These are phyloP conservation scores for Fusarium zealandicum DNA, from an alignment of 2,329 filamentous ascomycete genomes.

Conservation along the genomic window DNA sequence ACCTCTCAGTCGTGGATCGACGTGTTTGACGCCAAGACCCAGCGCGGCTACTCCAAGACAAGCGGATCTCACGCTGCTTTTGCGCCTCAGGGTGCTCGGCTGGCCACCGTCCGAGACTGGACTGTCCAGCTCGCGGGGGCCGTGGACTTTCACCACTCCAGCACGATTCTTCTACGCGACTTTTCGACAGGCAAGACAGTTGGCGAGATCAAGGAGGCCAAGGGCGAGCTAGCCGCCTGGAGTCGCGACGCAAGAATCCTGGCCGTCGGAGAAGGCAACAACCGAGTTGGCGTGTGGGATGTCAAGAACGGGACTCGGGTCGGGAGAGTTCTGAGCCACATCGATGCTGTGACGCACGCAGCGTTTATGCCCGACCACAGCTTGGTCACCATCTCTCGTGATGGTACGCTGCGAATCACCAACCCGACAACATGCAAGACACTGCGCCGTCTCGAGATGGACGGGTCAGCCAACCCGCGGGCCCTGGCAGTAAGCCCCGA, in stretches of 20 bases:
- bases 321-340: slow-evolving; percentile 47
- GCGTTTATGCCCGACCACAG: slow-evolving; percentile 44
- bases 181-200: slow-evolving; percentile 42
- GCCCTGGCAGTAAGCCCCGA: slow-evolving; percentile 46
- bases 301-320: slow-evolving; percentile 39
- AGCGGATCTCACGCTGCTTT: slow-evolving; percentile 45
- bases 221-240: slow-evolving; percentile 44
- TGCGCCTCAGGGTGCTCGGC: slow-evolving; percentile 23
- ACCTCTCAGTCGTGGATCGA: slow-evolving; percentile 48
- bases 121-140: slow-evolving; percentile 41
- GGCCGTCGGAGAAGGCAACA: slow-evolving; percentile 42
- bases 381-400: slow-evolving; percentile 48
- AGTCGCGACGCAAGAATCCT: slow-evolving; percentile 43
- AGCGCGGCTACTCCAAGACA: slow-evolving; percentile 42
- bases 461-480: slow-evolving; percentile 42
- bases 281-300: slow-evolving; percentile 47
- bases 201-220: slow-evolving; percentile 44
- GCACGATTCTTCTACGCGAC: slow-evolving; percentile 45
- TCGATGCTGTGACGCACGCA: slow-evolving; percentile 48
- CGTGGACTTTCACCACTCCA: slow-evolving; percentile 44
- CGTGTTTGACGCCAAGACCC: slow-evolving; percentile 43
- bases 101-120: slow-evolving; percentile 46
- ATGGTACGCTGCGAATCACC: slow-evolving; percentile 50
- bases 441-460: slow-evolving; percentile 48
- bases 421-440: slow-evolving; percentile 45